A percentile compares a stretch with the other conserved stretches of the same genome.
Conservation (phyloP, 805 yeast species). For the Hermanozyma aechmeae region DNA sequence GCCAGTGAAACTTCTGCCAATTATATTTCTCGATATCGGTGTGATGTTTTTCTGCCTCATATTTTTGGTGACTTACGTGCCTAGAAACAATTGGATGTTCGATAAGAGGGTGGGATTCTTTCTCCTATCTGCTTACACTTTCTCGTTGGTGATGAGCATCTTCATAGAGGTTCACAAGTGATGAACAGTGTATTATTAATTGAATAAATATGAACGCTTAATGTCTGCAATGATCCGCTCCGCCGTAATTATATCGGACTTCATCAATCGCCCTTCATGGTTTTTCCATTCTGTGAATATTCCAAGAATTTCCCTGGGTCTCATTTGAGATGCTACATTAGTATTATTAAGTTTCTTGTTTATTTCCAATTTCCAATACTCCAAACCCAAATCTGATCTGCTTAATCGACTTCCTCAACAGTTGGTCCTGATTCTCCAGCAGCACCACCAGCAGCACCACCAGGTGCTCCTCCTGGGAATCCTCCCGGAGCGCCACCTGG, state of each 20-base stretch:
- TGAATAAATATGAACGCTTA: no score
- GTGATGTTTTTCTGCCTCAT: slow-evolving; percentile 15
- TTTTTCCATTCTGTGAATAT: no score
- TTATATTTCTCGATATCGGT: slow-evolving; percentile 12
- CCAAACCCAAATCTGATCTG: background rate
- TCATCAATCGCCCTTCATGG: no score
- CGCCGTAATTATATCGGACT: no score
- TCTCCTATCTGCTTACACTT: slow-evolving; percentile 21
- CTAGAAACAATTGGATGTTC: slow-evolving; percentile 19
- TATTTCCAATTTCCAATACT: no score
- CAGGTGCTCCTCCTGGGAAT: slow-evolving; percentile 9
- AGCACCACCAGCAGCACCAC: slow-evolving; percentile 1
- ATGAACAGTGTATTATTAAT: no score
- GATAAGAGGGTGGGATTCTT: slow-evolving; percentile 24
- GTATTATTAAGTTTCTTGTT: no score
- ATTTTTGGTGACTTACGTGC: slow-evolving; percentile 11
- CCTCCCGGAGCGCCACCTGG: slow-evolving; percentile 15
- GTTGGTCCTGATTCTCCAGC: slow-evolving; percentile 6
- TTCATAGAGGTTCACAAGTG: no score
- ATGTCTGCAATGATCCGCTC: no score
- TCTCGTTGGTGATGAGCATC: slow-evolving; percentile 18
- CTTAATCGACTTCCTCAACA: slow-evolving; percentile 8
- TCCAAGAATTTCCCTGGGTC: no score
- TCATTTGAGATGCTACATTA: no score
- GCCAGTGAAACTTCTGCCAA: slow-evolving; percentile 10